These are phyloP conservation scores for Hirsutella thompsonii DNA, from an alignment of 2,329 filamentous ascomycete genomes.

Conservation along the genomic window DNA sequence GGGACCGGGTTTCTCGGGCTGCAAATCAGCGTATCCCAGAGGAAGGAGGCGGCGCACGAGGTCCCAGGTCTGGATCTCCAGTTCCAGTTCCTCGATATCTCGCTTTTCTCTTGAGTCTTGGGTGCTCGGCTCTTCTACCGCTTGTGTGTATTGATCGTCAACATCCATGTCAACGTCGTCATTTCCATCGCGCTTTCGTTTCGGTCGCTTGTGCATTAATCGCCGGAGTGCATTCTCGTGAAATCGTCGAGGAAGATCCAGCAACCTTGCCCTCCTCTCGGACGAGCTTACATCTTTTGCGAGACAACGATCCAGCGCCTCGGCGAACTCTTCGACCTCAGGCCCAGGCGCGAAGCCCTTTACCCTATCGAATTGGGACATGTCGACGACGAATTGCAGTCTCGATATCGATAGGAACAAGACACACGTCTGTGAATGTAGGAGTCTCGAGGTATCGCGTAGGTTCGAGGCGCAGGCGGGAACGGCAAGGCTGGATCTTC, in stretches of 20 bases:
- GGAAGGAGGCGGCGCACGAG: conserved; percentile 64
- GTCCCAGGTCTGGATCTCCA: conserved; percentile 86
- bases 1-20: conserved; percentile 13
- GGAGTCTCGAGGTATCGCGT: too few relatives aligned
- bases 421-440: too few relatives aligned
- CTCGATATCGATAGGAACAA: too few relatives aligned
- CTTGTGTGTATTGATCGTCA: conserved; percentile 25
- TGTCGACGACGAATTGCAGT: too few relatives aligned
- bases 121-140: not conserved
- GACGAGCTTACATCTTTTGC: conserved; percentile 30
- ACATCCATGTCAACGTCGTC: conserved; percentile 43
- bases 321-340: conserved; percentile 80
- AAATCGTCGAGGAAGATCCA: conserved; percentile 47
- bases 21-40: conserved; percentile 42
- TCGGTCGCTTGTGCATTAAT: conserved; percentile 17
- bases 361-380: not conserved
- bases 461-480: too few relatives aligned
- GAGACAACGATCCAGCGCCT: conserved; percentile 65
- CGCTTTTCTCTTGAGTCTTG: conserved; percentile 12
- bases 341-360: conserved; percentile 50
- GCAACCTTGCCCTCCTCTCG: conserved; percentile 52
- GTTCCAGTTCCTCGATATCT: conserved; percentile 44
- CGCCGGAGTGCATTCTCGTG: conserved; percentile 35
- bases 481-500: too few relatives aligned
- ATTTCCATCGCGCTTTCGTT: conserved; percentile 16